Evolutionary conservation across 805 yeast species (phyloP).

Genomic region (Candida jianshihensis): DNA sequence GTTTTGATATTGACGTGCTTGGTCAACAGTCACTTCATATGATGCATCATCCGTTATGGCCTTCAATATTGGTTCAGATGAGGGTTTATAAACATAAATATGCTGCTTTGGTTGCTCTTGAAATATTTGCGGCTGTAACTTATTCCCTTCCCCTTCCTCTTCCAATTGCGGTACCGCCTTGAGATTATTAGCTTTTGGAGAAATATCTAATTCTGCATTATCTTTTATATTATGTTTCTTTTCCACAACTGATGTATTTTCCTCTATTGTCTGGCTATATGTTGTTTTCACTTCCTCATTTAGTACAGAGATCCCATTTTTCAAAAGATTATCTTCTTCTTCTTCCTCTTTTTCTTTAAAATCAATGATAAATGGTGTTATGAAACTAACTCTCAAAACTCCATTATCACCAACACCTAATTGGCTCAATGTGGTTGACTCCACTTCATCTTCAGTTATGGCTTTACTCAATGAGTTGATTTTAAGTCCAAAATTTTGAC

Average conservation of each 20-base stretch:
- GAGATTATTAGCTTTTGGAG: too few species aligned
- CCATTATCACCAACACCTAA: conserved; percentile 21
- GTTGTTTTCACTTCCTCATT: too few species aligned
- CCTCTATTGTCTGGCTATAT: too few species aligned
- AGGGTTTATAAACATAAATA: conserved; percentile 17
- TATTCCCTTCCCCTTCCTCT: too few species aligned
- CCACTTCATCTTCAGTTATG: conserved; percentile 9
- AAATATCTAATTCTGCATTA: neutral
- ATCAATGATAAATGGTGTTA: neutral
- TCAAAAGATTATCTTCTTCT: too few species aligned
- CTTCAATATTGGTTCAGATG: conserved; percentile 9
- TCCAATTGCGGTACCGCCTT: too few species aligned
- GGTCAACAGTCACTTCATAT: conserved; percentile 42
- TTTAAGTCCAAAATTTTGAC: conserved; percentile 12
- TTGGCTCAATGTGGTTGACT: conserved; percentile 6
- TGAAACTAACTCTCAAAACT: conserved; percentile 18
- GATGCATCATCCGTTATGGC: conserved; percentile 27
- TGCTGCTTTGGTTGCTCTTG: conserved; percentile 19
- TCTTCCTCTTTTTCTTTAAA: neutral
- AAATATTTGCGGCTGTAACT: too few species aligned
- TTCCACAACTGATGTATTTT: too few species aligned
- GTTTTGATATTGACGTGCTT: conserved; percentile 47
- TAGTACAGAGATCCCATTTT: too few species aligned
- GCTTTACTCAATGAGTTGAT: conserved; percentile 16
- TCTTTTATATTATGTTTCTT: too few species aligned